phyloP scores from a whole-genome alignment of 106 monocot genomes.

The Apostasia shenzhenica region DNA sequence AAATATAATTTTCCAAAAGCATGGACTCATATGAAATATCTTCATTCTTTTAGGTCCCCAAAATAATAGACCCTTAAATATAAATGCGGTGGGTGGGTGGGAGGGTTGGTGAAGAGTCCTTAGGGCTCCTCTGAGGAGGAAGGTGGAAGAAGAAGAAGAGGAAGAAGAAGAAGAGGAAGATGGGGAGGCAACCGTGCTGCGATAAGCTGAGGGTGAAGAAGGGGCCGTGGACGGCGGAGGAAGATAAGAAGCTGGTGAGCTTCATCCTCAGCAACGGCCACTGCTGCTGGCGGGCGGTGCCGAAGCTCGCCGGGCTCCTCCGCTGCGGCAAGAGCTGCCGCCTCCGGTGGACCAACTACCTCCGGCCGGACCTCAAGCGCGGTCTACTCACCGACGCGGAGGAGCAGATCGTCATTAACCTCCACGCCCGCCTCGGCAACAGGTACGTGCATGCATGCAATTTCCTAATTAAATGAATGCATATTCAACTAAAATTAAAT shows the following conservation, averaged over 20 bases:
- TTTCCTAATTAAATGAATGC: too few relatives aligned
- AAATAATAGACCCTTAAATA: background rate
- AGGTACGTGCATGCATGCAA: conserved; percentile 15
- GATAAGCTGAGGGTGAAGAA: conserved; percentile 71
- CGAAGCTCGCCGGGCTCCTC: conserved; percentile 66
- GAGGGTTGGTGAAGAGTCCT: conserved; percentile 5
- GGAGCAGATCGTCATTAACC: conserved; percentile 72
- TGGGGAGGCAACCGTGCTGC: conserved; percentile 82
- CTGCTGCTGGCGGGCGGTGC: conserved; percentile 72
- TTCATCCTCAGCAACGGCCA: conserved; percentile 65
- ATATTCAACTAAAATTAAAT: too few relatives aligned
- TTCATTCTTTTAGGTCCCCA: too few relatives aligned
- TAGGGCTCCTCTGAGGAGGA: background rate
- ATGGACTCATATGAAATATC: too few relatives aligned
- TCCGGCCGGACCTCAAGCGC: conserved; percentile 77
- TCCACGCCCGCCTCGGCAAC: conserved; percentile 63
- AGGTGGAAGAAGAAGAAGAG: background rate
- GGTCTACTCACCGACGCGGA: conserved; percentile 66
- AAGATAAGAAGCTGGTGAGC: conserved; percentile 58
- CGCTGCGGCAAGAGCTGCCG: conserved; percentile 46
- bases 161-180: background rate
- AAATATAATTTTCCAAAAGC: too few relatives aligned
- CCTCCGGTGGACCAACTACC: conserved; percentile 75
- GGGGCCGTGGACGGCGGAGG: conserved; percentile 77
- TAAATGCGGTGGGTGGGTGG: conserved; percentile 1